Evolutionary conservation across 345 rosid genomes (phyloP), one percentile per base, ranked within the genome.

Genomic region (Citrus maxima): DNA sequence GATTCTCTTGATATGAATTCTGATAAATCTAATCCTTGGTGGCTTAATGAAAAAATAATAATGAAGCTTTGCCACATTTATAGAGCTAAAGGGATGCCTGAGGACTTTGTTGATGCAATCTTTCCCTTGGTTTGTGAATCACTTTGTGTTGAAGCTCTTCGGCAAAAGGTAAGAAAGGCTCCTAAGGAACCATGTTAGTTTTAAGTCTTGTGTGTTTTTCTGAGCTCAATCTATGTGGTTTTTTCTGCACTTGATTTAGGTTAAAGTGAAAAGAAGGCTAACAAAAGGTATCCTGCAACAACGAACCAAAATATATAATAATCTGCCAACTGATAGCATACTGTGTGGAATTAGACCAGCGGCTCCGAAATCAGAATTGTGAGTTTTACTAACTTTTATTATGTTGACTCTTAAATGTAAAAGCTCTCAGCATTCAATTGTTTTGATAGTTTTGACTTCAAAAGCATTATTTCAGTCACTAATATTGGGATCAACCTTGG

Each of bases 71-170:
- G 89, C 85, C 80, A 85, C 74, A 85, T 95, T 74, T 93, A 92
- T 87, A 86, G 86, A 85, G 89, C 90, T 73, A 93, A 89, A 80
- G 98, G 94, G 74, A 89, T 92, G 96, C 86, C 86, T 46, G 90
- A 90, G 79, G 90, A 91, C 27, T 95, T 90, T 83, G 91, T 90
- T 77, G 88, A 88, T 71, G 81, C 90, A 42, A 87, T 91, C 73
- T 80, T 89, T 72, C 97, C 95, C 77, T 83, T 88, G 88, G 90
- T 93, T 82, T 92, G 77, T 25, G 90, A 88, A 76, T 85, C 93
- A 79, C 88, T 89, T 75, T 83, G 74, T 84, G 77, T 82, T 24
- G 91, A 92, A 82, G 85, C 82, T 63, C 84, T 80, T 78, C 88
- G 79, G 67, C 93, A 82, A 77, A 93, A 92, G 97, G 97, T 93